Evolutionary conservation across 106 monocot species (phyloP), one percentile per base, ranked within the genome.

Genomic region (Dactylorhiza incarnata): DNA sequence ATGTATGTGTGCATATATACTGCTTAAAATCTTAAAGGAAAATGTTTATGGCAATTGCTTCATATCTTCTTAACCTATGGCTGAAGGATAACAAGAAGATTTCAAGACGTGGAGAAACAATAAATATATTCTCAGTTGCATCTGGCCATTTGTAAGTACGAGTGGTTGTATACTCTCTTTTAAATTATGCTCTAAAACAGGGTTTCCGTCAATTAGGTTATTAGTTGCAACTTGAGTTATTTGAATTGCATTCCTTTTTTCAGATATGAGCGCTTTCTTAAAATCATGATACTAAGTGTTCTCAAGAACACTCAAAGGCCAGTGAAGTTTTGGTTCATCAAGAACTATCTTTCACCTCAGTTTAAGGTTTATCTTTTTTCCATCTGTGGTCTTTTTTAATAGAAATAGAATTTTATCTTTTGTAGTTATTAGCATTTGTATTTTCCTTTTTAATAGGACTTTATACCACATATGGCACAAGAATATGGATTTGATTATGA

Each of bases 241-340:
- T 44, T 22, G 45, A 46, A 69, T 45, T 45, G 5, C 6, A 45
- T 68, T 68, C 17, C 13, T 76, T 51, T 86, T 87, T 63, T 63
- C 82, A 97, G 97, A 78, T 97, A 97, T 79, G 97, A 97, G 59
- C 89, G 97, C 22, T 97, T 97, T 81, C 81, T 89, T 70, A 97
- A 97, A 78, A 97, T 97, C 71, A 97, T 97, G 97, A 91, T 97
- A 48, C 78, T 97, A 14, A 97, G 91, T 79, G 94, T 97, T 59
- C 84, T 97, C 22, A 94, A 86, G 84, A 94, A 97, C 71, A 97
- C 94, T 43, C 70, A 82, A 62, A 84, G 97, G 48, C 94, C 97
- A 2, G 91, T 91, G 45, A 97, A 97, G 79, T 97, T 97, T 83
- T 97, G 97, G 97, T 97, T 97, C 81, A 97, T 97, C 51, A 97